Evolutionary conservation across 352 stramenopile genomes (phyloP), one percentile per base, ranked within the genome.

Genomic region (Phytophthora hibernalis): DNA sequence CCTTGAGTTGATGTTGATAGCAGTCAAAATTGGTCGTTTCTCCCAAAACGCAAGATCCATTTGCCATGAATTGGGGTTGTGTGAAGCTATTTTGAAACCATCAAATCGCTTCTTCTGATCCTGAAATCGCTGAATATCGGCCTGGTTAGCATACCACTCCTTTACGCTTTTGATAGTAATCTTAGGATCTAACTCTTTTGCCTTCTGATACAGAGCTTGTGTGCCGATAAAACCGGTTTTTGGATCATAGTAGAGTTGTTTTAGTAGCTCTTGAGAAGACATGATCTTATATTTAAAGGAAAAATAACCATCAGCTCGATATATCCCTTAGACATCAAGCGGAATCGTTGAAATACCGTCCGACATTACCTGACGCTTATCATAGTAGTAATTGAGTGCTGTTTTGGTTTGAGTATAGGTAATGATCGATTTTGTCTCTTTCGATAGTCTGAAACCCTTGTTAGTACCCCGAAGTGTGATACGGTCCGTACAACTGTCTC

Each of bases 101-200:
- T 31, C 5, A 8, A 31, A 31, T 8, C 26, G 2, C 26, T 31
- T 31, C 26, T 31, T 31, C 5, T 31, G 31, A 1, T 38, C 31
- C 13, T 38, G 31, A 16, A 62, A 64, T 53, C 53, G 43, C 45
- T 73, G 58, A 65, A 73, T 64, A 47, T 63, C 43, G 2, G 18
- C 13, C 33, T 73, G 58, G 0, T 22, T 45, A 30, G 38, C 16
- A 54, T 65, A 63, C 51, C 65, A 69, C 22, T 75, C 59, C 51
- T 59, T 70, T 35, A 75, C 61, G 21, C 42, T 48, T 56, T 75
- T 75, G 7, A 67, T 22, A 21, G 45, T 70, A 30, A 71, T 62
- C n/a, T 43, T 40, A 18, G 48, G 21, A 43, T 64, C 45, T 42
- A 57, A 50, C 22, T 60, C 20, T 60, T 31, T 31, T 2, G 26